A percentile compares a stretch with the other conserved stretches of the same genome.
Conservation (phyloP, 768 basidiomycete species). For the Tricholoma furcatifolium region DNA sequence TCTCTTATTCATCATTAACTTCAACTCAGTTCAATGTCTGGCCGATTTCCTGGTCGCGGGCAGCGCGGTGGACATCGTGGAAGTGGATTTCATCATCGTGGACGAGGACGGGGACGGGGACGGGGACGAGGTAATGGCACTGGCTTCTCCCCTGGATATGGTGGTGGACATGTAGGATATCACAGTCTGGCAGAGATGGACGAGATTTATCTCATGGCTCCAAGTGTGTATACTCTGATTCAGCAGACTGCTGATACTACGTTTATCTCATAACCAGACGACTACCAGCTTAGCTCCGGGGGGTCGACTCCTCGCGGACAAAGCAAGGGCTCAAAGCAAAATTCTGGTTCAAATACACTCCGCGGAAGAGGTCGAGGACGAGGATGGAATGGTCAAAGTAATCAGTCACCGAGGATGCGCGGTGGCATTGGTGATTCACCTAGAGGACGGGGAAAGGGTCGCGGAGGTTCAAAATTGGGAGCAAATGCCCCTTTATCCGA, state of each 20-base stretch:
- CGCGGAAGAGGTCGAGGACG: conserved; percentile 23
- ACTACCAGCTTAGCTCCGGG: conserved; percentile 14
- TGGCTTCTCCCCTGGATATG: neutral
- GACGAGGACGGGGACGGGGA: conserved; percentile 25
- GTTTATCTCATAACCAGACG: conserved; percentile 12
- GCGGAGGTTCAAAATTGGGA: conserved; percentile 30
- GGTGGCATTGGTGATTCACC: conserved; percentile 19
- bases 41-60: conserved; percentile 16
- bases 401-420: conserved; percentile 14
- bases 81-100: conserved; percentile 19
- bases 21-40: neutral
- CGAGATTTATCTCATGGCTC: conserved; percentile 17
- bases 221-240: conserved; percentile 23
- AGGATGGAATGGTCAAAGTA: conserved; percentile 2
- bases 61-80: conserved; percentile 14
- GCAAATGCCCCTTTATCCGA: conserved; percentile 53
- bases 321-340: conserved; percentile 11
- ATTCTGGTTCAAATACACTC: conserved; percentile 15
- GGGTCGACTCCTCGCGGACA: conserved; percentile 19
- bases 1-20: no score
- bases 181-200: conserved; percentile 21
- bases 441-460: conserved; percentile 21
- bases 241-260: conserved; percentile 2
- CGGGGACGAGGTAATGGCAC: conserved; percentile 16
- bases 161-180: conserved; percentile 19